Evolutionary conservation across 192 early-diverging fungal species (phyloP), one percentile per base, ranked within the genome.

Genomic region (Phlyctochytrium arcticum): DNA sequence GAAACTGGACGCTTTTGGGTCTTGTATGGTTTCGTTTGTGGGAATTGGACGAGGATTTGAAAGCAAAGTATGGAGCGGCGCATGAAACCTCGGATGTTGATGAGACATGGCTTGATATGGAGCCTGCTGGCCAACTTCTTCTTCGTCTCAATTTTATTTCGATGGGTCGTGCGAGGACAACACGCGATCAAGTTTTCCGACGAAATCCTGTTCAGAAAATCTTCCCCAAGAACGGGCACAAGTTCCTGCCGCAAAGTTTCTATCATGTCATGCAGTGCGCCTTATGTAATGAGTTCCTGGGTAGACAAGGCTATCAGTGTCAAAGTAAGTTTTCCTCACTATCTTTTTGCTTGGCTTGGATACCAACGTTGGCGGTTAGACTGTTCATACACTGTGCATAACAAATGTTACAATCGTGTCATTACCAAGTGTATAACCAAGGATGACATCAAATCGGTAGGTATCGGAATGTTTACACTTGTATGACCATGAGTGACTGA

Each of bases 191-290:
- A 36, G 66, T 82, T 6, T 78, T 70, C 57, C 44, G 80, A 24
- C 64, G 75, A 26, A 36, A 64, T 21, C 66, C 72, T 29, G 75
- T 82, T 24, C 74, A 77, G 46, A 82, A 82, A 39, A 65, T 74
- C 8, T 80, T 70, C 49, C 74, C 74, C 15, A 37, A 65, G 76
- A 92, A 93, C 72, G 95, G 96, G 3, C 96, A 98, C 68, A 80
- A 89, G 65, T 98, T 96, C 75, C 86, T 87, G 58, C 80, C 90
- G 39, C 77, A 88, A 51, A 85, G 88, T 51, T 95, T 91, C 46
- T 96, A 94, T 76, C 89, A 93, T 54, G 90, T 96, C 60, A 93
- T 94, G 89, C 87, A 88, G 67, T 98, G 96, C 72, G 92, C 94
- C 4, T 68, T 96, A 3, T 98, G 96, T 77, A 83, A 85, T 49